phyloP scores from a whole-genome alignment of 2,329 filamentous ascomycete species.

The Trichoderma arundinaceum region DNA sequence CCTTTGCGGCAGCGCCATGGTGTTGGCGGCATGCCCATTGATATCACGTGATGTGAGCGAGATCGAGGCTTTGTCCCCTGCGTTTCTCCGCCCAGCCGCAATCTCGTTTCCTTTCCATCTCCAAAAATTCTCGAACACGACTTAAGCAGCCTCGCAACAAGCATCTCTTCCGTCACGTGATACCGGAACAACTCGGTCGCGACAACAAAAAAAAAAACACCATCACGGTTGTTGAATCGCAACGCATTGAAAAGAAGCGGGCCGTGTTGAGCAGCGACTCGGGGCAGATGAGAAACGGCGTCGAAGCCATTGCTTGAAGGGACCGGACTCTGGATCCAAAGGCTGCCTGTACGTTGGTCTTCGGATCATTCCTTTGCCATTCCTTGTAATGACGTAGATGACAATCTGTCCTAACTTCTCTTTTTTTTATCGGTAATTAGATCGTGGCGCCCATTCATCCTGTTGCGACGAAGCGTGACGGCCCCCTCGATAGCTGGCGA shows the following conservation, averaged over 20 bases:
- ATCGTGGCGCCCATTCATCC: slow-evolving; percentile 63
- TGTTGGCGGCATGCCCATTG: slow-evolving; percentile 25
- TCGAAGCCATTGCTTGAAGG: slow-evolving; percentile 38
- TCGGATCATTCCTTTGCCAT: slow-evolving; percentile 31
- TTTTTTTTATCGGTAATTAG: slow-evolving; percentile 32
- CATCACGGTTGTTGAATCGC: slow-evolving; percentile 30
- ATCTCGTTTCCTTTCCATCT: slow-evolving; percentile 32
- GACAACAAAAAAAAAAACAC: slow-evolving; percentile 37
- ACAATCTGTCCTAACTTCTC: slow-evolving; percentile 9
- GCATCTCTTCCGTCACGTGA: slow-evolving; percentile 43
- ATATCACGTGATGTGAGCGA: slow-evolving; percentile 41
- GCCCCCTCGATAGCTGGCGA: slow-evolving; percentile 62
- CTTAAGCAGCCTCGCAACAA: slow-evolving; percentile 34
- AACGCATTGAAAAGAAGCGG: slow-evolving; percentile 34
- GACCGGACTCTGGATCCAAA: slow-evolving; percentile 40
- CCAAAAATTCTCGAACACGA: slow-evolving; percentile 16
- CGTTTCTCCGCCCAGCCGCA: slow-evolving; percentile 23
- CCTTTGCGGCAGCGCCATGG: slow-evolving; percentile 4
- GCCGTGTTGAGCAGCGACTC: slow-evolving; percentile 35
- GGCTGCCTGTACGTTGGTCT: slow-evolving; percentile 43
- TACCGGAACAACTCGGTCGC: slow-evolving; percentile 39
- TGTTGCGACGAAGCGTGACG: slow-evolving; percentile 55
- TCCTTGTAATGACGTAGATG: slow-evolving; percentile 39
- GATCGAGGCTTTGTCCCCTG: slow-evolving; percentile 36
- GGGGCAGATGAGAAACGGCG: slow-evolving; percentile 40